These are phyloP conservation scores for Leucaena leucocephala DNA, from an alignment of 306 rosid genomes.

Conservation along the genomic window DNA sequence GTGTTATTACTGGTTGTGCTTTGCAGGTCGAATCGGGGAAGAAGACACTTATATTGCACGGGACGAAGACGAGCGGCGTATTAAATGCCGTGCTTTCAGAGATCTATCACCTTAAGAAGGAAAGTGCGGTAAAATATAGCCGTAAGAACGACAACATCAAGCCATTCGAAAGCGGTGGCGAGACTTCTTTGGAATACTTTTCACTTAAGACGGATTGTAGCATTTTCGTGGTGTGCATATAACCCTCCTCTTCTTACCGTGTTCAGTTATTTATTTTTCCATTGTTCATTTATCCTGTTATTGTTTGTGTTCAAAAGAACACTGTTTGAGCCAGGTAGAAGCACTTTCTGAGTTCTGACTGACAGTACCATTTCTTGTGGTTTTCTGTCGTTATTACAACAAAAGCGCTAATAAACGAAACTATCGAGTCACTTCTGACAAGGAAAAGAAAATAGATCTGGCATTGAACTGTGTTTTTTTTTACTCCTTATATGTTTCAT, in stretches of 20 bases:
- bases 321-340: neutral
- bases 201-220: slow-evolving; percentile 93
- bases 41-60: slow-evolving; percentile 88
- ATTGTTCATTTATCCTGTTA: neutral
- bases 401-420: neutral
- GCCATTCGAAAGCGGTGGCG: slow-evolving; percentile 93
- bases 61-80: slow-evolving; percentile 71
- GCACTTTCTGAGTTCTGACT: neutral
- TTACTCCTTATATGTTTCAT: neutral
- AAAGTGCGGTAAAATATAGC: slow-evolving; percentile 60
- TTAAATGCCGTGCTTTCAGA: slow-evolving; percentile 64
- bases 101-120: slow-evolving; percentile 76
- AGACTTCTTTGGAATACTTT: slow-evolving; percentile 80
- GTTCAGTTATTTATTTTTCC: neutral
- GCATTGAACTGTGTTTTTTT: neutral
- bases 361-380: neutral
- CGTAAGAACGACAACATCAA: slow-evolving; percentile 75
- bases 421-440: neutral
- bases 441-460: neutral
- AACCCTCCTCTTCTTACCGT: neutral
- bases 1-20: slow-evolving; percentile 3
- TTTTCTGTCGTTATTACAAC: neutral
- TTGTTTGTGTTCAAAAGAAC: neutral
- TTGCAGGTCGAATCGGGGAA: slow-evolving; percentile 86
- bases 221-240: slow-evolving; percentile 65